A percentile compares a stretch with the other conserved stretches of the same genome.
Conservation (phyloP, 352 stramenopile genomes). For the Globisporangium uncinulatum region DNA sequence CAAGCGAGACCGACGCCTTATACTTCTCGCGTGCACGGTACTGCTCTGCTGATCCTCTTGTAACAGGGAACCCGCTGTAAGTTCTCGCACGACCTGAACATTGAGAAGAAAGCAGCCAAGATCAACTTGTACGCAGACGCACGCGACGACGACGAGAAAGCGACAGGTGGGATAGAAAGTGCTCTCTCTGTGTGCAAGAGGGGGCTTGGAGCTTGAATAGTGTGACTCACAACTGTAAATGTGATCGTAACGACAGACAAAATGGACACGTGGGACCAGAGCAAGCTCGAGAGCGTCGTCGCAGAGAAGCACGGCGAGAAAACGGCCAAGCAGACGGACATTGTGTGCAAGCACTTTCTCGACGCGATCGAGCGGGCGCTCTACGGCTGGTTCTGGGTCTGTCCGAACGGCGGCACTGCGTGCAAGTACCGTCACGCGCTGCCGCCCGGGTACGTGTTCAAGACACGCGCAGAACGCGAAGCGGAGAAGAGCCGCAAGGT, state of each 20-base stretch:
- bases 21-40: neutral
- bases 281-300: constrained; percentile 85
- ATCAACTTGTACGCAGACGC: constrained; percentile 88
- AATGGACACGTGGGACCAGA: constrained; percentile 86
- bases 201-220: no score
- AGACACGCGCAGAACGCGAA: constrained; percentile 83
- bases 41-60: neutral
- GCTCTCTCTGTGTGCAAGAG: neutral
- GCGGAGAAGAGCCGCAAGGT: constrained; percentile 81
- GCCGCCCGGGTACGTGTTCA: constrained; percentile 85
- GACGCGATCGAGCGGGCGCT: constrained; percentile 88
- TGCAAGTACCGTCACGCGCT: constrained; percentile 87
- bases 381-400: constrained; percentile 91
- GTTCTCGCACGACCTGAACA: constrained; percentile 87
- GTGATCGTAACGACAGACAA: constrained; percentile 28
- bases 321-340: constrained; percentile 77
- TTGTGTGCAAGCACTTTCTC: constrained; percentile 89
- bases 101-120: constrained; percentile 84
- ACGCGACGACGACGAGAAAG: constrained; percentile 64
- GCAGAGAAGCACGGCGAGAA: constrained; percentile 83
- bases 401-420: constrained; percentile 72
- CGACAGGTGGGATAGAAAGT: constrained; percentile 20
- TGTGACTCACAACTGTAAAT: neutral
- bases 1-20: neutral
- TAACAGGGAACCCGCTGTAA: constrained; percentile 79